Base-by-base conservation (phyloP, 352 stramenopile genomes). In the Phytophthora capsici region DNA sequence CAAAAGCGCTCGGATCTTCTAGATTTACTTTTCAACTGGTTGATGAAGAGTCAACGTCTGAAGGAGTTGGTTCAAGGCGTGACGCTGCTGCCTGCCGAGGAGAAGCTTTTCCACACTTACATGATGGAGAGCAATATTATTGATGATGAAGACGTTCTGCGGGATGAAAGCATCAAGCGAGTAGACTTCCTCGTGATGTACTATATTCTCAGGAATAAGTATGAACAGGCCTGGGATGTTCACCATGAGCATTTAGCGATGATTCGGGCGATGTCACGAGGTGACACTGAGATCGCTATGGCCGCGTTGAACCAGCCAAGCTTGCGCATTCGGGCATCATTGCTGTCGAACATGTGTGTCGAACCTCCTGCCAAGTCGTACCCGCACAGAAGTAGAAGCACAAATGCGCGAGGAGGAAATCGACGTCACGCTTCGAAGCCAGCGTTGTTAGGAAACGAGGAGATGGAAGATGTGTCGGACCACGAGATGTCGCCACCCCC, bases 141-240 rank as follows among this genome's bases (percentile, higher is more conserved):
- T 1, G 43, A 70, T 0, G 78, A 82, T 12, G 74, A 88, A 44
- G 74, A 88, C n/a, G 67, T 89, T 41, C 64, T 92, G 6, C 73
- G 82, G 9, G 84, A 94, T 36, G 73, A 86, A 4, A 86, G 77
- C 44, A 91, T 91, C 43, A 91, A 84, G 69, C 80, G 73, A 28
- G 78, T 87, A 26, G 86, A 94, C 46, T 72, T 94, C 62, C 74
- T 94, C 4, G 79, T 91, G 34, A 94, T 94, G 84, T 94, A 93
- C 63, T 93, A 93, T 67, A 78, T 88, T 47, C 70, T 94, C 30
- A 70, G 86, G 36, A 83, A 87, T 69, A 82, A 89, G 66, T 91
- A 89, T 62, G 75, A 84, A 41, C 71, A 76, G 17, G 86, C 86
- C 26, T 94, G 86, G 86, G 66, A 73, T 17, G 81, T 93, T 59